A percentile compares a stretch with the other conserved stretches of the same genome.
These are phyloP conservation scores for Talaromyces funiculosus DNA, from an alignment of 2,329 filamentous ascomycete genomes.

Conservation along the genomic window DNA sequence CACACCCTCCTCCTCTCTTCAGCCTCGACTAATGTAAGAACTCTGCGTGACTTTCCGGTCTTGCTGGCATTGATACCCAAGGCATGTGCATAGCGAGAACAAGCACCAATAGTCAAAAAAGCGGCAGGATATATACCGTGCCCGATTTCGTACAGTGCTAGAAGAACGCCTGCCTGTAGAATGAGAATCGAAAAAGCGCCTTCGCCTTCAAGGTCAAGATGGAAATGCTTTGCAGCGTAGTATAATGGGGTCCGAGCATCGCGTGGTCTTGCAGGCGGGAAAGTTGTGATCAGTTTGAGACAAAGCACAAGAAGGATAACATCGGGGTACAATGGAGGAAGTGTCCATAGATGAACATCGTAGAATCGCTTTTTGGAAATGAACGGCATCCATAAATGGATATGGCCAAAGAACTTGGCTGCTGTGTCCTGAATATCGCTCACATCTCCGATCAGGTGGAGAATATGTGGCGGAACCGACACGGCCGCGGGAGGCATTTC, in stretches of 20 bases:
- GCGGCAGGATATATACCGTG: conserved; percentile 9
- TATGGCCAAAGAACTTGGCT: conserved; percentile 16
- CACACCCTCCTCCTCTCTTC: conserved; percentile 24
- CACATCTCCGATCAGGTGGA: conserved; percentile 1
- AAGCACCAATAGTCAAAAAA: conserved; percentile 8
- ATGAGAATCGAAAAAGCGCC: not conserved
- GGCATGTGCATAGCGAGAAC: conserved; percentile 10
- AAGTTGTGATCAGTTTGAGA: conserved; percentile 15
- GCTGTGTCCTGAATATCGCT: conserved; percentile 13
- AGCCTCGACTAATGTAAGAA: conserved; percentile 18
- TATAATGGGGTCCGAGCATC: conserved; percentile 15
- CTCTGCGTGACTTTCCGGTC: conserved; percentile 1
- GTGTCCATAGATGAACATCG: conserved; percentile 11
- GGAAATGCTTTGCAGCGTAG: conserved; percentile 14
- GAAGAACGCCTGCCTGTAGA: conserved; percentile 3
- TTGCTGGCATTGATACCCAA: not conserved
- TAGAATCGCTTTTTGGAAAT: conserved; percentile 21
- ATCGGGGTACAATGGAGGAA: conserved; percentile 13
- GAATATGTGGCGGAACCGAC: not conserved
- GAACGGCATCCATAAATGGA: conserved; percentile 22
- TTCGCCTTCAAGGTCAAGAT: not conserved
- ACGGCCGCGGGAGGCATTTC: not conserved
- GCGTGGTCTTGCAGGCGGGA: not conserved
- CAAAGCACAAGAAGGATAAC: conserved; percentile 14
- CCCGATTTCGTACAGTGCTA: conserved; percentile 7